Base-by-base conservation (phyloP, 148 eudicot species). In the Silene latifolia region DNA sequence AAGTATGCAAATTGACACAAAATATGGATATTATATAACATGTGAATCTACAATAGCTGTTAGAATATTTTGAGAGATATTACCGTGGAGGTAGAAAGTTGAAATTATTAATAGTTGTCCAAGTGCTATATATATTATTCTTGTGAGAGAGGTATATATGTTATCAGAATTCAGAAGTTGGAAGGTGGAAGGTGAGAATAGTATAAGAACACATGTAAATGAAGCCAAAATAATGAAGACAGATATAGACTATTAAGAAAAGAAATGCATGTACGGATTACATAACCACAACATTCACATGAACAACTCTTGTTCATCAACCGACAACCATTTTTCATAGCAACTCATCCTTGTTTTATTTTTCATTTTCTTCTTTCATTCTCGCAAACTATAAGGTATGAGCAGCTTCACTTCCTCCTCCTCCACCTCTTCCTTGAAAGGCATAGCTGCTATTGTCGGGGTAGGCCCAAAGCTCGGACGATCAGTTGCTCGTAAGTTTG, bases 361-460 rank as follows among this genome's bases (percentile, higher is more conserved):
- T 14, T 14, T 11, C 21, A 27, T n/a, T 32, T 23, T 19, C 14
- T 42, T 32, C 3, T 5, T 11, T 48, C 3, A 1, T 4, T 29
- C 24, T 18, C 0, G 24, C 15, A 17, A 68, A 47, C 87, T 86
- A 89, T 73, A 85, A 29, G 86, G 60, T 81, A 78, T 86, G 82
- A 85, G 88, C 44, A 85, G 83, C 81, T 68, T 79, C 72, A 78
- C 81, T 71, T 73, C 85, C 53, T 71, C 85, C 53, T 71, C 82
- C 67, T 63, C 83, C 4, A 63, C 64, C 27, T 51, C 75, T 29
- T 80, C 86, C 35, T 57, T 89, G 62, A 86, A 81, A 85, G 96
- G 93, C 82, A 90, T 90, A 72, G 96, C 91, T 15, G 96, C 98
- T 85, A 87, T 93, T 69, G 96, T 93, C 10, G 98, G 98, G 39